Base-by-base conservation (phyloP, 2,329 filamentous ascomycete genomes). In the Cryphonectria nitschkei region DNA sequence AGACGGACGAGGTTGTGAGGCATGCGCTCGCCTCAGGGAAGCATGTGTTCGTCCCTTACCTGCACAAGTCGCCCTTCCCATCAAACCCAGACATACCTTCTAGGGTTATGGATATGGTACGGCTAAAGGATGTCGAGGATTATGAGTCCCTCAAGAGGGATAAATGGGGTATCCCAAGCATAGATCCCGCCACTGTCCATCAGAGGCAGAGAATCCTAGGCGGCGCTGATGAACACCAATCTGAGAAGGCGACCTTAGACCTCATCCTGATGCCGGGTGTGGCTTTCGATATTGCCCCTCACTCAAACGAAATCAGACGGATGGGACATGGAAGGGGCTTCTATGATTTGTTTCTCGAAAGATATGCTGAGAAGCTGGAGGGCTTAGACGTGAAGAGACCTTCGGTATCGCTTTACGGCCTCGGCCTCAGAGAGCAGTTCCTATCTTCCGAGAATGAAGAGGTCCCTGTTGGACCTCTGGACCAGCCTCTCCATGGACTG, bases 311-410 rank as follows among this genome's bases (percentile, higher is more conserved):
- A 16, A 87, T 96, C 72, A 88, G 91, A 75, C 88, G 96, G 76
- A 86, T 98, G 29, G 96, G 96, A 56, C 96, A 99, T 81, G 96
- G 96, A 70, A 97, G 94, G 81, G 96, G 96, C 43, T 99, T 97
- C 83, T 99, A 99, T 84, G 96, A 99, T 83, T 92, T 90, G 80
- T 99, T 97, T 81, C 83, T 99, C 78, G 89, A 91, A 77, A 89
- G 91, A 75, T 97, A 95, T 76, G 79, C 82, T 67, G 78, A 86
- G 79, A 86, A 80, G 80, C 37, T 73, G 46, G 52, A 56, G 41
- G 37, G 32, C 3, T 41, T 80, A 64, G 77, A 79, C 69, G 77
- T 79, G 58, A 78, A 78, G 52, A 77, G 77, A 58, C 77, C 78
- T 69, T 79, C 82, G 76, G 79, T 88, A 77, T 82, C 86, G 74